phyloP scores from a whole-genome alignment of 2,329 filamentous ascomycete genomes.

The Passalora sequoiae region DNA sequence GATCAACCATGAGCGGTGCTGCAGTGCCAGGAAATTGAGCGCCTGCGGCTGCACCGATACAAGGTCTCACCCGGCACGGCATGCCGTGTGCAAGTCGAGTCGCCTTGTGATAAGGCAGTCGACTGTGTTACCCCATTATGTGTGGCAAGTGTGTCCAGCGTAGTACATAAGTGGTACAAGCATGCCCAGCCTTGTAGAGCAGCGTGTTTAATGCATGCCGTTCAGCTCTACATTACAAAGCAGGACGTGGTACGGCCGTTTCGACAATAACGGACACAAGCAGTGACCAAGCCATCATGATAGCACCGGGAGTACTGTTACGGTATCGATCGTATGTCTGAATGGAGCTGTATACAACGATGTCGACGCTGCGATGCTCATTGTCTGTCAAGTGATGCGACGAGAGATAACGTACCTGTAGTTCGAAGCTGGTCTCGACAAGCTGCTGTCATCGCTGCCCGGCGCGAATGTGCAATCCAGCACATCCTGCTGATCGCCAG shows the following conservation, averaged over 20 bases:
- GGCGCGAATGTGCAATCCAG: slow-evolving; percentile 24
- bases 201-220: not conserved
- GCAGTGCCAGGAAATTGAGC: too few relatives aligned
- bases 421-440: slow-evolving; percentile 35
- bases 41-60: slow-evolving; percentile 16
- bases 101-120: slow-evolving; percentile 1
- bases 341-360: too few relatives aligned
- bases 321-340: too few relatives aligned
- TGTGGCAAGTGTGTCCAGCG: not conserved
- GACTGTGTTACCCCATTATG: not conserved
- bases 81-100: slow-evolving; percentile 8
- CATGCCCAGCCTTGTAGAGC: not conserved
- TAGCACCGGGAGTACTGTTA: too few relatives aligned
- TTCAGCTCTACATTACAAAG: not conserved
- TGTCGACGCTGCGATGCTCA: too few relatives aligned
- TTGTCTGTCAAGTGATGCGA: too few relatives aligned
- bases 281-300: too few relatives aligned
- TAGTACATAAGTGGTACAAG: not conserved
- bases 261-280: too few relatives aligned
- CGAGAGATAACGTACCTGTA: slow-evolving; percentile 38
- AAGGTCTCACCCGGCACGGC: slow-evolving; percentile 11
- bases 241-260: not conserved
- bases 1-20: too few relatives aligned
- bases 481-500: slow-evolving; percentile 26
- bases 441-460: slow-evolving; percentile 28